These are phyloP conservation scores for Pseudogymnoascus sp. DNA, from an alignment of 2,329 filamentous ascomycete genomes.

Conservation along the genomic window DNA sequence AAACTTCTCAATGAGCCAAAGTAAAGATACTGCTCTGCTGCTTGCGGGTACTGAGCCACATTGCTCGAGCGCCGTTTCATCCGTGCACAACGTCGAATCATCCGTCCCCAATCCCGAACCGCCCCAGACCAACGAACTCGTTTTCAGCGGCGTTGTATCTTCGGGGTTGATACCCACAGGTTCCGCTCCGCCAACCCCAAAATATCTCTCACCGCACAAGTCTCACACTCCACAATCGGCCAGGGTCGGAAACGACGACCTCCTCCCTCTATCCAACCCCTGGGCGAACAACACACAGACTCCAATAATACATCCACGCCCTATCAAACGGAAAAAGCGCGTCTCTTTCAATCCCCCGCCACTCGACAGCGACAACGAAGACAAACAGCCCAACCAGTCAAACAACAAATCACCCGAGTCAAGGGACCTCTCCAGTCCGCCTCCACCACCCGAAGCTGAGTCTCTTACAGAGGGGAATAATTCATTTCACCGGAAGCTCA, in stretches of 20 bases:
- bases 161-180: not conserved
- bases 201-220: not conserved
- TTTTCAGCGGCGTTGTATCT: not conserved
- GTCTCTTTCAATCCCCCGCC: conserved; percentile 25
- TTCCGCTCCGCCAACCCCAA: not conserved
- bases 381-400: not conserved
- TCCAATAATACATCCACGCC: not conserved
- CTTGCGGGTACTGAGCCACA: not conserved
- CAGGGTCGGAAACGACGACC: not conserved
- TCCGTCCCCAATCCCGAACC: not conserved
- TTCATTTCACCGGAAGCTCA: not conserved
- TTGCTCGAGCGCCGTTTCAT: not conserved
- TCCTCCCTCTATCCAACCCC: not conserved
- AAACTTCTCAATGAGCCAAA: not conserved
- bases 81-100: not conserved
- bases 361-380: not conserved
- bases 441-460: not conserved
- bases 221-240: not conserved
- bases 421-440: not conserved
- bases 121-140: not conserved
- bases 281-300: not conserved
- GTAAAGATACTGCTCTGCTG: not conserved
- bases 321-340: conserved; percentile 19
- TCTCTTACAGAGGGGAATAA: not conserved
- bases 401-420: not conserved